Evolutionary conservation across 495 filamentous ascomycete genomes (phyloP).

Genomic region (Neurospora terricola): DNA sequence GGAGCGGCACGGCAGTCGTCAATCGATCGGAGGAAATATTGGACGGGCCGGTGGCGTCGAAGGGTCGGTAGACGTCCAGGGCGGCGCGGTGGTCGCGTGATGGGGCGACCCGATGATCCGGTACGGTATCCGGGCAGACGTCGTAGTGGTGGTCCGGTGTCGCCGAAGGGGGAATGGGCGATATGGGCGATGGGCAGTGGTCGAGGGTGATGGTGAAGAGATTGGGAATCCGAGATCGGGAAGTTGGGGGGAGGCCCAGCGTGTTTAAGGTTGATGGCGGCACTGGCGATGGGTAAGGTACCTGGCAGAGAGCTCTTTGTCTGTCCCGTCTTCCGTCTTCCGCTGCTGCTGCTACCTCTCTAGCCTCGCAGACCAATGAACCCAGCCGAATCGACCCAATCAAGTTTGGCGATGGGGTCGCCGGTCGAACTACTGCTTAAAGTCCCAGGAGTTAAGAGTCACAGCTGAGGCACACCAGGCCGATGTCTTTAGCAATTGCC

Average conservation of each 20-base stretch:
- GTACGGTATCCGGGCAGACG: conserved; percentile 13
- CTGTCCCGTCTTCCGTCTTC: neutral
- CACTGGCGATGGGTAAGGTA: neutral
- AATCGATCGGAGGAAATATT: conserved; percentile 1
- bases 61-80: conserved; percentile 14
- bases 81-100: conserved; percentile 18
- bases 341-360: neutral
- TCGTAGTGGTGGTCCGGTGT: conserved; percentile 25
- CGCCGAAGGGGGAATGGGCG: conserved; percentile 12
- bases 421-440: neutral
- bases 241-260: neutral
- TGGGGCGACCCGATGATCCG: conserved; percentile 9
- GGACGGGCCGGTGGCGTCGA: conserved; percentile 3
- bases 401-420: neutral
- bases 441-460: neutral
- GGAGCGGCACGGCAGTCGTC: conserved; percentile 4
- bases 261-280: neutral
- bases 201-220: neutral
- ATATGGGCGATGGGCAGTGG: neutral
- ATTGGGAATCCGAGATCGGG: neutral
- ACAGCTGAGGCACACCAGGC: neutral
- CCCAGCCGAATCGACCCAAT: neutral
- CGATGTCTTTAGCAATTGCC: neutral
- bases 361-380: neutral
- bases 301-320: neutral